phyloP scores from a whole-genome alignment of 441 rosid species.

The Erodium texanum region DNA sequence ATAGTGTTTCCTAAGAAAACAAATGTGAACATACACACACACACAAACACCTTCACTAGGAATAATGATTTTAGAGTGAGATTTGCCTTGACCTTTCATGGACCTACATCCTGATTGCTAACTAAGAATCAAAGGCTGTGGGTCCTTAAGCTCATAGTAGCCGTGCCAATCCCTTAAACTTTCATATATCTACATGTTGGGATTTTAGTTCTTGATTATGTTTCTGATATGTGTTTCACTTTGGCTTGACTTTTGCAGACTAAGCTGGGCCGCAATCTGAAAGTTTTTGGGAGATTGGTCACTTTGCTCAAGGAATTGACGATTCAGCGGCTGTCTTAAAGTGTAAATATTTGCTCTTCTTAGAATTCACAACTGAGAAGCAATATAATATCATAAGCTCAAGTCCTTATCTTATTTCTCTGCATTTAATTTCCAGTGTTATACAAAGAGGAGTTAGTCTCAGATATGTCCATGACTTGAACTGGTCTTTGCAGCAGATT shows the following conservation, averaged over 20 bases:
- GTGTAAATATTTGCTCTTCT: neutral
- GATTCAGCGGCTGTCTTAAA: constrained; percentile 36
- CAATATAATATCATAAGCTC: too few relatives aligned
- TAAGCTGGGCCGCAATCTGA: constrained; percentile 65
- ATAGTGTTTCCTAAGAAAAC: neutral
- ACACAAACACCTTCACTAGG: too few relatives aligned
- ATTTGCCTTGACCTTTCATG: neutral
- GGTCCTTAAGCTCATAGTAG: neutral
- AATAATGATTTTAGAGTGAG: too few relatives aligned
- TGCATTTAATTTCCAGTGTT: neutral
- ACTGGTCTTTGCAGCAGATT: neutral
- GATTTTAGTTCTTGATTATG: neutral
- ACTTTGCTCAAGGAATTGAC: constrained; percentile 65
- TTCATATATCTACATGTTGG: too few relatives aligned
- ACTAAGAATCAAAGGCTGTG: neutral
- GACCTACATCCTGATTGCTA: neutral
- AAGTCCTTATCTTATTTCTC: neutral
- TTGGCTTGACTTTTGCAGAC: constrained; percentile 35
- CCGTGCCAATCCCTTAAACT: too few relatives aligned
- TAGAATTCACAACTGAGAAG: neutral
- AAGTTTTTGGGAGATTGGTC: constrained; percentile 68
- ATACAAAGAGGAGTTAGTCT: neutral
- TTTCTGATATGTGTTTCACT: neutral
- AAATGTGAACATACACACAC: neutral
- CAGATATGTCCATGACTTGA: neutral